These are phyloP conservation scores for Whalleya microplaca DNA, from an alignment of 2,329 filamentous ascomycete species.

Conservation along the genomic window DNA sequence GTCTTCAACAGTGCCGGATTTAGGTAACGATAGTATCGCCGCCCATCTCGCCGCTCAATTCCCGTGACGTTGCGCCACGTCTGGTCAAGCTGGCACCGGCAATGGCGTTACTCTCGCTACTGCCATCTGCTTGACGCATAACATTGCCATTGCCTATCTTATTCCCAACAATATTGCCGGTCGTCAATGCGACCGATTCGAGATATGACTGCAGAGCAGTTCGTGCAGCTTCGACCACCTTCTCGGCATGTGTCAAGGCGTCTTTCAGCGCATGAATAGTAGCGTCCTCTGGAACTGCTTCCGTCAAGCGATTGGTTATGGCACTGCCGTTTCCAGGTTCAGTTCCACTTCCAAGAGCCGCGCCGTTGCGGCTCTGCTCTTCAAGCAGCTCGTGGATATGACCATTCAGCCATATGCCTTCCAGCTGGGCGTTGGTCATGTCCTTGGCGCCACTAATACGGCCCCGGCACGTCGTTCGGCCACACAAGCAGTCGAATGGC, in stretches of 20 bases:
- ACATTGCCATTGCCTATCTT: neutral
- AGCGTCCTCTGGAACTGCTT: constrained; percentile 36
- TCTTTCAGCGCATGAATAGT: constrained; percentile 48
- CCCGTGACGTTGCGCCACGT: constrained; percentile 56
- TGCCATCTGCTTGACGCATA: constrained; percentile 7
- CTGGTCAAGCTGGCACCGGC: constrained; percentile 35
- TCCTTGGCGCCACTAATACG: constrained; percentile 65
- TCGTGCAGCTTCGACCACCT: constrained; percentile 50
- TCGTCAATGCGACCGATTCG: constrained; percentile 7
- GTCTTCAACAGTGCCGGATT: no score
- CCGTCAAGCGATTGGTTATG: neutral
- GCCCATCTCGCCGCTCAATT: constrained; percentile 64
- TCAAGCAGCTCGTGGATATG: constrained; percentile 62
- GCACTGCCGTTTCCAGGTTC: constrained; percentile 25
- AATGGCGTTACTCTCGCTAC: constrained; percentile 20
- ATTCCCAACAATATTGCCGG: neutral
- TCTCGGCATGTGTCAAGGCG: constrained; percentile 50
- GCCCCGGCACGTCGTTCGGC: constrained; percentile 59
- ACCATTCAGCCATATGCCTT: constrained; percentile 63
- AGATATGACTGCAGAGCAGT: constrained; percentile 47
- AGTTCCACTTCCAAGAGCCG: constrained; percentile 18
- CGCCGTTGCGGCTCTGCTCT: constrained; percentile 38
- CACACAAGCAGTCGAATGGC: constrained; percentile 69
- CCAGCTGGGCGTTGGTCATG: constrained; percentile 58
- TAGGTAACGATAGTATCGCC: constrained; percentile 53